Evolutionary conservation across 164 flowering plant species (phyloP), one percentile per base, ranked within the genome.

Genomic region (Piper longum): DNA sequence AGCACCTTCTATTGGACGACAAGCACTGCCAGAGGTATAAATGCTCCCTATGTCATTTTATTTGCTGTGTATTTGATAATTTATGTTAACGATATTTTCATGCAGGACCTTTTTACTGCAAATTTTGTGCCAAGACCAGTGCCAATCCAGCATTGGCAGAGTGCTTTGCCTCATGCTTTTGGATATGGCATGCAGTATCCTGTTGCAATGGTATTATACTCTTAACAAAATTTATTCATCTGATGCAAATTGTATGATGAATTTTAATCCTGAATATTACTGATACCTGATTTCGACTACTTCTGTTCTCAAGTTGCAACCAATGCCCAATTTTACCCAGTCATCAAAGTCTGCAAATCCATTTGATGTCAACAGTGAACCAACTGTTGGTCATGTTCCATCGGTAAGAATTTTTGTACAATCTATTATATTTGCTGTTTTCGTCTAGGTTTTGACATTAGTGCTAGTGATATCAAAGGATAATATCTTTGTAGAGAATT

Each of bases 81-180:
- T 16, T 64, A 39, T 26, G 44, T 56, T 16, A 55, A 19, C 41
- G 59, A 17, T 0, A 54, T 52, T 62, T 17, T 16, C 68, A 7
- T 75, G 65, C 80, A 91, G 96, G 97, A 87, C 81, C 82, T 93
- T 41, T 93, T 93, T 66, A 40, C 93, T 62, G 39, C 75, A 42
- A 74, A 62, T 54, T 89, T 81, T 78, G 63, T 57, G 3, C 65
- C 70, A 43, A 64, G 16, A 52, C 77, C 73, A 66, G 75, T 68
- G 40, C 76, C 77, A 69, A 61, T 67, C 67, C 78, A 76, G 41
- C 83, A 83, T 64, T 93, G 96, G 96, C 86, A 81, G 64, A 56
- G 78, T 73, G 85, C 78, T 74, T 71, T 74, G 43, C 80, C 75
- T 4, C 79, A 70, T 67, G 92, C 81, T 61, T 71, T 82, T 78